Percentiles rank a stretch among this genome's conserved stretches.
Conservation (phyloP, 768 basidiomycete genomes). For the Hypholoma sublateritium region DNA sequence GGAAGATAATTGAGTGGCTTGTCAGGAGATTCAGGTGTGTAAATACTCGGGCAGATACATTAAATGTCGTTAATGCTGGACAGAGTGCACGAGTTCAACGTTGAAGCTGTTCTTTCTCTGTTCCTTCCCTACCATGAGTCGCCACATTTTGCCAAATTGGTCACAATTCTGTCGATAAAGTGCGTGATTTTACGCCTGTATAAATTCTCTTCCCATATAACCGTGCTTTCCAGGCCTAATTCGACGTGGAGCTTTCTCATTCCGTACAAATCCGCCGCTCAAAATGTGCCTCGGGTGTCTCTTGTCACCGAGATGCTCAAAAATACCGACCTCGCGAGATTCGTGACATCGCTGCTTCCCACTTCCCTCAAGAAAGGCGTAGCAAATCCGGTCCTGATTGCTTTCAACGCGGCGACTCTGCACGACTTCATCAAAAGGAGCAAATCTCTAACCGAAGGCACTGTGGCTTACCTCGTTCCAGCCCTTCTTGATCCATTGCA, state of each 20-base stretch:
- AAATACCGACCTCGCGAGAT: constrained; percentile 70
- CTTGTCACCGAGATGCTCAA: constrained; percentile 78
- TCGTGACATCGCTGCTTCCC: constrained; percentile 67
- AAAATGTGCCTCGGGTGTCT: constrained; percentile 67
- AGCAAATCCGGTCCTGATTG: constrained; percentile 70
- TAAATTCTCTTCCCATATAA: not conserved
- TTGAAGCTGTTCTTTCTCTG: constrained; percentile 69
- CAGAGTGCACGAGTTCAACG: constrained; percentile 93
- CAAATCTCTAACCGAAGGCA: constrained; percentile 62
- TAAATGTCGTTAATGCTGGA: constrained; percentile 1
- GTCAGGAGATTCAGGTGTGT: constrained; percentile 87
- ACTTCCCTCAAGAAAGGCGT: constrained; percentile 47
- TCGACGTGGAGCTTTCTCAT: constrained; percentile 69
- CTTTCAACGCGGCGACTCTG: constrained; percentile 79
- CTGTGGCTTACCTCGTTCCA: constrained; percentile 63
- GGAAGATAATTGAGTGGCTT: constrained; percentile 91
- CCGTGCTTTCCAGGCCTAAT: constrained; percentile 42
- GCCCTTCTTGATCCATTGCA: constrained; percentile 61
- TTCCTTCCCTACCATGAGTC: constrained; percentile 97
- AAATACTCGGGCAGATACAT: not conserved
- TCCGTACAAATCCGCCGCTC: constrained; percentile 75
- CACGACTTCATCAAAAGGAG: constrained; percentile 74
- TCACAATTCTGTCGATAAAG: constrained; percentile 81
- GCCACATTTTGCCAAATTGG: constrained; percentile 90
- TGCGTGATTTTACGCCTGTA: constrained; percentile 31